Percentiles rank a stretch among this genome's conserved stretches.
Evolutionary conservation across 768 basidiomycete genomes (phyloP).

Genomic region (Kwoniella sp.): DNA sequence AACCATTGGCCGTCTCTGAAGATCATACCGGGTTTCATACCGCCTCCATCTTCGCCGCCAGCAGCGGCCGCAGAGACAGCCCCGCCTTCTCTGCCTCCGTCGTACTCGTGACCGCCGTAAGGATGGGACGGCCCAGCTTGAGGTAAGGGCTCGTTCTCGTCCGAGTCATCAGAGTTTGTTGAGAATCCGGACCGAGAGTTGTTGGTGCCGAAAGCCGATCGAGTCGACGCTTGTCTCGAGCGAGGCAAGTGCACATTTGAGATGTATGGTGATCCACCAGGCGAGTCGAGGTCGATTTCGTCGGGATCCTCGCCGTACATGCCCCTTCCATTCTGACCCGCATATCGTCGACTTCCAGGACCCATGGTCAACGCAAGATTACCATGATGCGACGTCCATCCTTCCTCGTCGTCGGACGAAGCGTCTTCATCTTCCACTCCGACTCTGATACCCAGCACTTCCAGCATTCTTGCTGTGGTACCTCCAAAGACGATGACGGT

Average conservation of each 20-base stretch:
- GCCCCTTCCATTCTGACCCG: slow-evolving; percentile 43
- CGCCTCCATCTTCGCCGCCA: slow-evolving; percentile 13
- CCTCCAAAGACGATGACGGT: slow-evolving; percentile 95
- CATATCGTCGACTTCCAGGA: slow-evolving; percentile 46
- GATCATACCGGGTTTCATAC: slow-evolving; percentile 51
- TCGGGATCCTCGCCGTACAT: slow-evolving; percentile 49
- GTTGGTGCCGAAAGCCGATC: slow-evolving; percentile 21
- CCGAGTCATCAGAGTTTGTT: slow-evolving; percentile 46
- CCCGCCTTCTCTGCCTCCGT: slow-evolving; percentile 25
- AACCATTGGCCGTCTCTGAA: slow-evolving; percentile 86
- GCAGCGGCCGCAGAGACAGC: slow-evolving; percentile 8
- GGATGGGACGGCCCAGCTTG: slow-evolving; percentile 32
- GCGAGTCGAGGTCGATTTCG: slow-evolving; percentile 38
- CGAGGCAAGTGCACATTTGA: slow-evolving; percentile 21
- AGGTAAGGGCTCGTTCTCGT: slow-evolving; percentile 48
- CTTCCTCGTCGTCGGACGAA: slow-evolving; percentile 60
- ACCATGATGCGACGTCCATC: slow-evolving; percentile 47
- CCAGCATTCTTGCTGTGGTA: slow-evolving; percentile 95
- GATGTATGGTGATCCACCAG: slow-evolving; percentile 43
- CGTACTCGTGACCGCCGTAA: slow-evolving; percentile 22
- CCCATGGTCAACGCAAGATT: slow-evolving; percentile 47
- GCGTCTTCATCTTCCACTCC: slow-evolving; percentile 92
- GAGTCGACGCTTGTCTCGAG: slow-evolving; percentile 12
- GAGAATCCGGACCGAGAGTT: slow-evolving; percentile 47
- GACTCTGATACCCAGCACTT: slow-evolving; percentile 91